These are phyloP conservation scores for Bryum argenteum DNA, from an alignment of 225 moss, liverwort and hornwort species.

Conservation along the genomic window DNA sequence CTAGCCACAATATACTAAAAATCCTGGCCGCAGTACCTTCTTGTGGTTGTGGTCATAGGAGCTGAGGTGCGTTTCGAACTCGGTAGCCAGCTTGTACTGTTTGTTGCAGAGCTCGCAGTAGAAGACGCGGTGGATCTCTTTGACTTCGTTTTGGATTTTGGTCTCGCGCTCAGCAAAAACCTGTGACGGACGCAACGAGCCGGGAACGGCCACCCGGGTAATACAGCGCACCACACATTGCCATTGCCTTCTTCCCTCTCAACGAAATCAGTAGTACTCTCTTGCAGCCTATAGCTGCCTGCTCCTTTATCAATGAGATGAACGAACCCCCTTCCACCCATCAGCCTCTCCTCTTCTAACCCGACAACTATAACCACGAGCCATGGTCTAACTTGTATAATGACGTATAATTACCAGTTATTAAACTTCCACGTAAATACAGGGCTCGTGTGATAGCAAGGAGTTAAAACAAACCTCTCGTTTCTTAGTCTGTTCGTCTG, in stretches of 20 bases:
- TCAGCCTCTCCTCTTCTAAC: conserved; percentile 55
- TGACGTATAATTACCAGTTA: conserved; percentile 8
- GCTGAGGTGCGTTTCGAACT: conserved; percentile 97
- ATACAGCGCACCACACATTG: conserved; percentile 99
- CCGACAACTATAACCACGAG: conserved; percentile 24
- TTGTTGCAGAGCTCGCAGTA: conserved; percentile 99
- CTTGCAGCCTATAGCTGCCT: conserved; percentile 96
- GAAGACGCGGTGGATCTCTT: conserved; percentile 96
- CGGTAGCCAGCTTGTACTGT: conserved; percentile 95
- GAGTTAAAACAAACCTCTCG: conserved; percentile 79
- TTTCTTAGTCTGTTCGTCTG: conserved; percentile 83
- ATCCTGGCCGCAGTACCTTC: conserved; percentile 54
- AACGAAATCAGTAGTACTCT: conserved; percentile 85
- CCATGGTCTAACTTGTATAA: conserved; percentile 18
- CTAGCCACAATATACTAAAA: too few species aligned
- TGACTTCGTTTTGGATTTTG: conserved; percentile 96
- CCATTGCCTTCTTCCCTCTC: conserved; percentile 80
- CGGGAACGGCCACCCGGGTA: conserved; percentile 96
- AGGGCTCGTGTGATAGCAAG: conserved; percentile 16
- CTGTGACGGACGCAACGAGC: conserved; percentile 95
- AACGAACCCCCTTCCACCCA: conserved; percentile 47
- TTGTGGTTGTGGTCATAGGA: conserved; percentile 99
- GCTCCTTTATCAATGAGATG: conserved; percentile 78
- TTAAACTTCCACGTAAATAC: background rate
- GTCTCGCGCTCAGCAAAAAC: conserved; percentile 99